Evolutionary conservation across 495 filamentous ascomycete genomes (phyloP).

Genomic region (Chaetomidium leptoderma): DNA sequence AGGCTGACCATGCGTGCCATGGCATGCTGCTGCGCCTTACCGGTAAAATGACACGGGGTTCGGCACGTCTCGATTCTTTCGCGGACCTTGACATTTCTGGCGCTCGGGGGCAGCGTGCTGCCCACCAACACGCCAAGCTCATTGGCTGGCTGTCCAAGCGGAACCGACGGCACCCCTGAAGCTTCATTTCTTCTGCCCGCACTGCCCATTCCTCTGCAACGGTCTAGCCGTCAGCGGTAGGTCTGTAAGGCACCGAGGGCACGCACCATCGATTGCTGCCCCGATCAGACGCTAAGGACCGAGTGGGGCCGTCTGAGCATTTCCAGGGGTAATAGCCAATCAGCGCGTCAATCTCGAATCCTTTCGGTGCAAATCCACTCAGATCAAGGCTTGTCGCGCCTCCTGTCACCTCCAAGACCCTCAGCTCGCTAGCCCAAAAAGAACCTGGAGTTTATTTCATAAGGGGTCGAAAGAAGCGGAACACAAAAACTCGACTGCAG

Average conservation of each 20-base stretch:
- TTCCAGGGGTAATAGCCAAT: constrained; percentile 7
- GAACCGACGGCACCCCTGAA: constrained; percentile 1
- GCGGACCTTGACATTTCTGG: constrained; percentile 8
- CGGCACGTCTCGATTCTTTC: neutral
- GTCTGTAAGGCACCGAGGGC: constrained; percentile 1
- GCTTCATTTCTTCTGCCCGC: constrained; percentile 6
- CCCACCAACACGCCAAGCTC: neutral
- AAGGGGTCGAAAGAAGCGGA: too few relatives aligned
- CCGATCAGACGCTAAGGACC: neutral
- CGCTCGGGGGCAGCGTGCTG: neutral
- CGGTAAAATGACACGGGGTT: constrained; percentile 5
- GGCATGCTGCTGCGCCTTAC: constrained; percentile 13
- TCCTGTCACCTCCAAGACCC: neutral
- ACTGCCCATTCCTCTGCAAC: constrained; percentile 5
- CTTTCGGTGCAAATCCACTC: neutral
- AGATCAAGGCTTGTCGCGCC: neutral
- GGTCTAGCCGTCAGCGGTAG: neutral
- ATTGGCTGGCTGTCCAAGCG: neutral
- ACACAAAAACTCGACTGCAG: too few relatives aligned
- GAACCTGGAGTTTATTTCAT: too few relatives aligned
- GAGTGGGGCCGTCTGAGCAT: neutral
- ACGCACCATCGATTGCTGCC: constrained; percentile 3
- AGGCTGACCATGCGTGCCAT: neutral
- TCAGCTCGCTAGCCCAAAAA: neutral
- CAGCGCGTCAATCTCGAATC: neutral